Base-by-base conservation (phyloP, 352 stramenopile genomes). In the Globisporangium carolinianum region DNA sequence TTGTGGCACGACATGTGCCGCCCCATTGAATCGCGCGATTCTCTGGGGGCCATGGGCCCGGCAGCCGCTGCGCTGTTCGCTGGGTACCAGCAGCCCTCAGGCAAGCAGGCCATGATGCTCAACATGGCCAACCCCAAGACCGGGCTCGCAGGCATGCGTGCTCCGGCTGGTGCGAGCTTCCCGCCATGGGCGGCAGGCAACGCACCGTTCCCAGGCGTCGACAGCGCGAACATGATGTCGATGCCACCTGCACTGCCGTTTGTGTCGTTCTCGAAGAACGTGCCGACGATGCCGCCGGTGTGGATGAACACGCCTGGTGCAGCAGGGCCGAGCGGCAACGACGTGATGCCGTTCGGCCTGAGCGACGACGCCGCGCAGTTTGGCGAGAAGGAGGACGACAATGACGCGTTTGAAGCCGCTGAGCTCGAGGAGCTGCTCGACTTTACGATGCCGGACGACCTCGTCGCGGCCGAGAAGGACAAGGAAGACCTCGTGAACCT, bases 21-120 rank as follows among this genome's bases (percentile, higher is more conserved):
- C 72, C 82, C 82, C 63, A 91, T 91, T 76, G 82, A 89, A 75
- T 89, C 79, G 46, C 55, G 82, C 55, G 77, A 91, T 85, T 86
- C 82, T 73, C 69, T 91, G 67, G 77, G 77, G 73, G 81, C 72
- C 69, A 88, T 89, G 76, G 78, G 78, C 66, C 71, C 75, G 41
- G 76, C 79, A 61, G 77, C 81, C 66, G 75, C 80, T 17, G 79
- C 74, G 70, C 68, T 91, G 66, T 89, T 91, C 53, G 76, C 79
- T 42, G 79, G 79, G 65, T 89, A 88, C 72, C 79, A 86, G 53
- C 76, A 83, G 56, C 76, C 76, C 60, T 71, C 78, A 59, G 73
- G 72, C 54, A 76, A 63, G 57, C 67, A 77, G 49, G 38, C 47
- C 42, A 62, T 59, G 58, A 61, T 66, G 60, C 58, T 66, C 54